These are phyloP conservation scores for Circinella minor DNA, from an alignment of 371 early-diverging fungal genomes.

Conservation along the genomic window DNA sequence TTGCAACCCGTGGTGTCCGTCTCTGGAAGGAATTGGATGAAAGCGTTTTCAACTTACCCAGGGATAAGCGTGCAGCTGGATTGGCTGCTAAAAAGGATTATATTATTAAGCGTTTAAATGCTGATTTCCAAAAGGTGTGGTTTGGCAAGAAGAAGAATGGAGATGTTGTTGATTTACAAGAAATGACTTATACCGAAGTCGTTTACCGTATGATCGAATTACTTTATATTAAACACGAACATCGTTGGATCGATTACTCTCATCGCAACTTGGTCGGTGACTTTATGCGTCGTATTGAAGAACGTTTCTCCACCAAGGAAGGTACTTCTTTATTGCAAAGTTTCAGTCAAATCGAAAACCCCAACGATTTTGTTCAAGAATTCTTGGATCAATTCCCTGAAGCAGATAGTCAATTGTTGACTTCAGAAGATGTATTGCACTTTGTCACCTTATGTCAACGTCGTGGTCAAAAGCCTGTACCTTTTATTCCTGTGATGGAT, in stretches of 20 bases:
- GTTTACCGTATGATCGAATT: conserved; percentile 83
- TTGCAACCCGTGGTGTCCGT: conserved; percentile 93
- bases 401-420: conserved; percentile 77
- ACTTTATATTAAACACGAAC: conserved; percentile 79
- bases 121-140: conserved; percentile 95
- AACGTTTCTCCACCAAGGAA: conserved; percentile 78
- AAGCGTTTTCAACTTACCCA: conserved; percentile 85
- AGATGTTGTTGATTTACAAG: conserved; percentile 76
- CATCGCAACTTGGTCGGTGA: conserved; percentile 87
- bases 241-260: conserved; percentile 88
- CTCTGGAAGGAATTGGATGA: conserved; percentile 97
- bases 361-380: conserved; percentile 67
- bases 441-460: conserved; percentile 85
- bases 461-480: conserved; percentile 89
- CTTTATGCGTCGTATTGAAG: conserved; percentile 89
- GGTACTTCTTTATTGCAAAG: conserved; percentile 71
- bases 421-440: conserved; percentile 91
- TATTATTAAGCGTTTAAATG: conserved; percentile 89
- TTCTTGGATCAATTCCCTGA: conserved; percentile 85
- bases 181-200: conserved; percentile 95
- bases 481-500: conserved; percentile 92
- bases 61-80: conserved; percentile 85
- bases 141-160: conserved; percentile 89
- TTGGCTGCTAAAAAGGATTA: conserved; percentile 90
- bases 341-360: conserved; percentile 74